Evolutionary conservation across 345 rosid species (phyloP).

Genomic region (Sonneratia caseolaris): DNA sequence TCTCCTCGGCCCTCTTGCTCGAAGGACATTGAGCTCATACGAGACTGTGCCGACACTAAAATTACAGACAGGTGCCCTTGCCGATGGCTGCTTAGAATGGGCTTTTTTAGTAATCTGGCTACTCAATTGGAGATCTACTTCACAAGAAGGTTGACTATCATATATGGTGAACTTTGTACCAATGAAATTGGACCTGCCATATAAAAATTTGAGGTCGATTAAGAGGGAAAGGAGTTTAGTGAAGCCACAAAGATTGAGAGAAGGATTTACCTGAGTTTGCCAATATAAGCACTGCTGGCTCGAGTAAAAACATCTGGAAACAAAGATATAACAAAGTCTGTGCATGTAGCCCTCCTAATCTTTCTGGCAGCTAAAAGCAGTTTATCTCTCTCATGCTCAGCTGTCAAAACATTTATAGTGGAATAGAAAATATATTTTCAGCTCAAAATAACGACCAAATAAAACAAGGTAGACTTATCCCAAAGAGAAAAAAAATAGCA

Average conservation of each 20-base stretch:
- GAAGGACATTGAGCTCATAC: slow-evolving; percentile 85
- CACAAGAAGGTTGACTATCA: slow-evolving; percentile 55
- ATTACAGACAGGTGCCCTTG: slow-evolving; percentile 45
- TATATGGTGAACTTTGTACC: slow-evolving; percentile 85
- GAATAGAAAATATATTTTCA: slow-evolving; percentile 3
- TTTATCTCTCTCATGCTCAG: slow-evolving; percentile 60
- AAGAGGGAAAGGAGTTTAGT: neutral
- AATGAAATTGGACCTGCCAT: slow-evolving; percentile 76
- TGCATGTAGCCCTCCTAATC: slow-evolving; percentile 69
- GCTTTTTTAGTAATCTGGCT: slow-evolving; percentile 35
- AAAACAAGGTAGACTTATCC: too few relatives aligned
- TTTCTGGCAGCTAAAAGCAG: slow-evolving; percentile 77
- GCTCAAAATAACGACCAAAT: neutral
- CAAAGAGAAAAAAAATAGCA: neutral
- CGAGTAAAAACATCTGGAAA: slow-evolving; percentile 66
- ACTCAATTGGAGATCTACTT: slow-evolving; percentile 25
- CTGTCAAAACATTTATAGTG: slow-evolving; percentile 28
- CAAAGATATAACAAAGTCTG: slow-evolving; percentile 68
- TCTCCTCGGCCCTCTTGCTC: slow-evolving; percentile 89
- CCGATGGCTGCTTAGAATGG: slow-evolving; percentile 60
- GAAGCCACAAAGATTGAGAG: neutral
- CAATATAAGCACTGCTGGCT: slow-evolving; percentile 61
- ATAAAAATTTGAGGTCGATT: slow-evolving; percentile 4
- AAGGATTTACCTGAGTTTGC: slow-evolving; percentile 66
- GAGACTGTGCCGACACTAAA: slow-evolving; percentile 48